Evolutionary conservation across 2,329 filamentous ascomycete species (phyloP).

Genomic region (Exophiala sideris): DNA sequence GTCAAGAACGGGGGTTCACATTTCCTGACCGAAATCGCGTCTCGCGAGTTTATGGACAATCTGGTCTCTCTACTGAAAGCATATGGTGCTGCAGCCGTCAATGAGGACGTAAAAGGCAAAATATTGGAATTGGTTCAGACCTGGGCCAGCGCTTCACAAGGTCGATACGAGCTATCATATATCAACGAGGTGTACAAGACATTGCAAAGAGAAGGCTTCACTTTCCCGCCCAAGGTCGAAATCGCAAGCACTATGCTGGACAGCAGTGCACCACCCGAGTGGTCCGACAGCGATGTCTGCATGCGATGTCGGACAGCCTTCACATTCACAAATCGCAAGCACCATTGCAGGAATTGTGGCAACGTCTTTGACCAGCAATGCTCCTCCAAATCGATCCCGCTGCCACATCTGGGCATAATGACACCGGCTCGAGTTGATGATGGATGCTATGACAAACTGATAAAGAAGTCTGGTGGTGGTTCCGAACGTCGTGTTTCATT

Average conservation of each 20-base stretch:
- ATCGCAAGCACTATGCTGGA: slow-evolving; percentile 98
- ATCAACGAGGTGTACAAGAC: slow-evolving; percentile 82
- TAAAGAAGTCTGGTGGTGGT: slow-evolving; percentile 55
- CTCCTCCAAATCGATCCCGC: slow-evolving; percentile 79
- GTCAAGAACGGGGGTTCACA: slow-evolving; percentile 97
- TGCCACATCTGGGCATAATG: slow-evolving; percentile 89
- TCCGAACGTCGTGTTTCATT: slow-evolving; percentile 35
- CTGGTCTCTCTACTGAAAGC: slow-evolving; percentile 84
- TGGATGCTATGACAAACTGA: slow-evolving; percentile 87
- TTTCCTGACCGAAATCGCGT: slow-evolving; percentile 92
- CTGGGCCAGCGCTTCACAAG: slow-evolving; percentile 88
- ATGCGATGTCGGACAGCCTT: slow-evolving; percentile 96
- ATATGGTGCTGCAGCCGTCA: slow-evolving; percentile 68
- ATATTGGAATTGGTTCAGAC: slow-evolving; percentile 91
- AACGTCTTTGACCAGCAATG: slow-evolving; percentile 97
- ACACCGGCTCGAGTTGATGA: slow-evolving; percentile 93
- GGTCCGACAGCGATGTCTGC: slow-evolving; percentile 96
- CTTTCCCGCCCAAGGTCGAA: slow-evolving; percentile 80
- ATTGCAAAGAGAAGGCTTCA: slow-evolving; percentile 79
- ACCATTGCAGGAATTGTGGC: slow-evolving; percentile 96
- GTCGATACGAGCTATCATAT: slow-evolving; percentile 76
- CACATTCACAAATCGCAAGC: slow-evolving; percentile 96
- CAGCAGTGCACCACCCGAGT: slow-evolving; percentile 93
- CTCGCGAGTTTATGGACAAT: slow-evolving; percentile 97
- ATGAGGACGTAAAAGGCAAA: slow-evolving; percentile 80